These are phyloP conservation scores for Alloteropsis semialata DNA, from an alignment of 176 grass and related monocot genomes.

Conservation along the genomic window DNA sequence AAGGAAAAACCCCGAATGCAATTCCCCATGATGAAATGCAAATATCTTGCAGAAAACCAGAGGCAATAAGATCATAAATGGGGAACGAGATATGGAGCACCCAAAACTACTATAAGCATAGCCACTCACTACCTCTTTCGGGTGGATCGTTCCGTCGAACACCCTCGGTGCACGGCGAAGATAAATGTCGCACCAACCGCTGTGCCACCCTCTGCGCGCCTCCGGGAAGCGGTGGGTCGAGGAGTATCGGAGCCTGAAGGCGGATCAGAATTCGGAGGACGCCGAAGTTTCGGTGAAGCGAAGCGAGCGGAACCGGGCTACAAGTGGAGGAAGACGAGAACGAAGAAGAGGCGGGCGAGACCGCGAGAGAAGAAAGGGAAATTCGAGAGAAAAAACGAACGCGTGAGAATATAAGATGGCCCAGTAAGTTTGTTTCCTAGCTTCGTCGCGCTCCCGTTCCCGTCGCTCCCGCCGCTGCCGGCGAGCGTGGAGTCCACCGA, in stretches of 20 bases:
- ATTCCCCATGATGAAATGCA: not conserved
- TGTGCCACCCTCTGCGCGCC: not conserved
- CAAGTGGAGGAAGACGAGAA: not conserved
- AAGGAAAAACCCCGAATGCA: not conserved
- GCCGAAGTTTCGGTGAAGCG: not conserved
- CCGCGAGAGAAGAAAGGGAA: too few species aligned
- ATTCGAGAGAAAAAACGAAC: too few species aligned
- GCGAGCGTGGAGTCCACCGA: slow-evolving; percentile 55
- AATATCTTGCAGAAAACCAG: not conserved
- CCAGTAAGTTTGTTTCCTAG: too few species aligned
- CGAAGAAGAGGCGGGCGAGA: not conserved
- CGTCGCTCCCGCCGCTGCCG: slow-evolving; percentile 31
- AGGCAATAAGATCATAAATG: not conserved
- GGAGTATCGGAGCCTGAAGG: not conserved
- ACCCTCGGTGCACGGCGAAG: not conserved
- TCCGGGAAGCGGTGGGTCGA: not conserved
- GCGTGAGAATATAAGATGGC: too few species aligned
- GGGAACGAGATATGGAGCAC: not conserved
- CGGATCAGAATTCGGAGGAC: not conserved
- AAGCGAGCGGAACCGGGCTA: not conserved
- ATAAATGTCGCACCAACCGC: not conserved
- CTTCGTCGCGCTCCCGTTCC: slow-evolving; percentile 52
- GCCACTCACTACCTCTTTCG: not conserved
- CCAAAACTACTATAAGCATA: too few species aligned
- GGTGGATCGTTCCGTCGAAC: slow-evolving; percentile 25